phyloP scores from a whole-genome alignment of 768 basidiomycete genomes.

The Udeniomyces megalosporus region DNA sequence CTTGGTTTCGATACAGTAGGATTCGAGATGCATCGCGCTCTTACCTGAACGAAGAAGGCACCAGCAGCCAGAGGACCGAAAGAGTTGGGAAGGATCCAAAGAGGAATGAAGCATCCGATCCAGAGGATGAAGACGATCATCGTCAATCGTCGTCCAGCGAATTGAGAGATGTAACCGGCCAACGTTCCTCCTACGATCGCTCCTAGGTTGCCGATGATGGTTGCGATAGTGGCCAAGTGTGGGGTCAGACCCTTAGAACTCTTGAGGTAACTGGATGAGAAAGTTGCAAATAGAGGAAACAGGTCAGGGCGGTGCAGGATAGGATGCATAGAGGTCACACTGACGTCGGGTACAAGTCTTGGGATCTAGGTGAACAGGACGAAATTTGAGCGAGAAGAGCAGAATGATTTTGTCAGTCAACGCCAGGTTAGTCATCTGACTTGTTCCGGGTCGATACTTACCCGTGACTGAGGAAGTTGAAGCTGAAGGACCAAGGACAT shows the following conservation, averaged over 20 bases:
- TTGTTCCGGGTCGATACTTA: no score
- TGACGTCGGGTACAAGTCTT: no score
- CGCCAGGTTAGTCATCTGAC: no score
- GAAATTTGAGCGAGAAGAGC: slow-evolving; percentile 40
- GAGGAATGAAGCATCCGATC: slow-evolving; percentile 36
- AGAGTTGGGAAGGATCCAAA: slow-evolving; percentile 63
- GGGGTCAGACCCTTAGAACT: slow-evolving; percentile 44
- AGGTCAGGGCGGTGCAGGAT: slow-evolving; percentile 23
- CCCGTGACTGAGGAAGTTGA: no score
- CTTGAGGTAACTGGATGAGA: slow-evolving; percentile 58
- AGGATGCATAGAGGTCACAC: slow-evolving; percentile 37
- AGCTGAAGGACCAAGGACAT: not conserved
- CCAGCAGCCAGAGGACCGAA: slow-evolving; percentile 61
- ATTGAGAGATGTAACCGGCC: slow-evolving; percentile 57
- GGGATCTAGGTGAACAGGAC: slow-evolving; percentile 13
- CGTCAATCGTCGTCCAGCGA: slow-evolving; percentile 66
- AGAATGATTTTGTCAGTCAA: slow-evolving; percentile 12
- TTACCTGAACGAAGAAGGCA: slow-evolving; percentile 72
- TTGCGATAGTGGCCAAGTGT: slow-evolving; percentile 50
- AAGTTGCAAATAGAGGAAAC: not conserved
- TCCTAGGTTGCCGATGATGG: slow-evolving; percentile 46
- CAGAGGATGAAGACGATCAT: slow-evolving; percentile 49
- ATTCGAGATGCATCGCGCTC: no score
- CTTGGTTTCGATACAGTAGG: no score
- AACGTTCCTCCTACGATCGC: slow-evolving; percentile 42